These are phyloP conservation scores for Saccharomyces uvarum DNA, from an alignment of 1,139 yeast genomes.

Conservation along the genomic window DNA sequence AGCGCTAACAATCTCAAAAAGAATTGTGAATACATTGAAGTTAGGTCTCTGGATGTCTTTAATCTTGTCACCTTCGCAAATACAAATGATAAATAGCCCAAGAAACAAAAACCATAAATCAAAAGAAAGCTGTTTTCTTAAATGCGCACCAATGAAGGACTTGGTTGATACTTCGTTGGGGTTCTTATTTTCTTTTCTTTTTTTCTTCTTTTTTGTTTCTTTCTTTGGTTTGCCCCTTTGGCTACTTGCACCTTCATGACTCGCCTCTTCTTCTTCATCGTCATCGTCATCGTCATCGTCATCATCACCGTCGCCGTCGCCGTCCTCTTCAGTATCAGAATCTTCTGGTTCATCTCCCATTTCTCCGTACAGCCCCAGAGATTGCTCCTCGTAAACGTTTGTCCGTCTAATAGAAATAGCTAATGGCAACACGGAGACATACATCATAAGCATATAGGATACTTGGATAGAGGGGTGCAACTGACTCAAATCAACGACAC, in stretches of 20 bases:
- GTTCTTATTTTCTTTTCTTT: slow-evolving; percentile 5
- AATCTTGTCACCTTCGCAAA: slow-evolving; percentile 68
- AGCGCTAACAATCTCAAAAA: slow-evolving; percentile 89
- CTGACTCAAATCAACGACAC: slow-evolving; percentile 57
- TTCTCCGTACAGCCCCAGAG: slow-evolving; percentile 69
- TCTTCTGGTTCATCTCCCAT: slow-evolving; percentile 29
- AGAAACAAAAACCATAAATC: slow-evolving; percentile 91
- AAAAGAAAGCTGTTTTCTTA: slow-evolving; percentile 83
- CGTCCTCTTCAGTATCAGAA: slow-evolving; percentile 10
- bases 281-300: slow-evolving; percentile 25
- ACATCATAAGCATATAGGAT: slow-evolving; percentile 94
- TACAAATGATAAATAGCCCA: slow-evolving; percentile 78
- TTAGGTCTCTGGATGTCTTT: slow-evolving; percentile 37
- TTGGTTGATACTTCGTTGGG: slow-evolving; percentile 23
- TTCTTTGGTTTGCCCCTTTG: slow-evolving; percentile 2
- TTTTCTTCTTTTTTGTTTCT: slow-evolving; percentile 4
- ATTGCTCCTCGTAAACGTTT: slow-evolving; percentile 94
- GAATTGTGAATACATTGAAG: slow-evolving; percentile 61
- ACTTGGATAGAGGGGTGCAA: slow-evolving; percentile 91
- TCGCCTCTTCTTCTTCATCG: slow-evolving; percentile 27
- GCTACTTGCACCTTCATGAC: slow-evolving; percentile 6
- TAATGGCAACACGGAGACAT: slow-evolving; percentile 88
- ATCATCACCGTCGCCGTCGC: slow-evolving; percentile 17
- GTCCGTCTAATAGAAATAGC: slow-evolving; percentile 95
- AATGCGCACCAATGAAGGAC: slow-evolving; percentile 77